phyloP scores from a whole-genome alignment of 2,329 filamentous ascomycete genomes.

The Phoma sp. region DNA sequence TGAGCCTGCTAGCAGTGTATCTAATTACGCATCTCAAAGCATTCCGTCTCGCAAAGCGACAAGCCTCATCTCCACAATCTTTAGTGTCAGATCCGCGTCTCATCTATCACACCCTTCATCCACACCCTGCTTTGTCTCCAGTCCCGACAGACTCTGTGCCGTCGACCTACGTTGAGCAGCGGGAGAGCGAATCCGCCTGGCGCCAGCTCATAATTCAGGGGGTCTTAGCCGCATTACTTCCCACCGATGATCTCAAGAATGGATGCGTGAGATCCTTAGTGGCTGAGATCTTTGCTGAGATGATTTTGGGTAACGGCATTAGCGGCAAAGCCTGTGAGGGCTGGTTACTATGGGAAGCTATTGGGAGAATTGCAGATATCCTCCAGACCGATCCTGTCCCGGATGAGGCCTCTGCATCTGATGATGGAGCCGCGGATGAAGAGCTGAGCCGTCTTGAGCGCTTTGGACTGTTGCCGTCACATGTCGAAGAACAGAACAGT shows the following conservation, averaged over 20 bases:
- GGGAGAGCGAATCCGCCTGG: conserved; percentile 80
- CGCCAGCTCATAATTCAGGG: conserved; percentile 87
- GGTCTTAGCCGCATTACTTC: conserved; percentile 80
- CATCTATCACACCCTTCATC: conserved; percentile 83
- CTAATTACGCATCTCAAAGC: conserved; percentile 58
- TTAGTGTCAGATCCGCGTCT: conserved; percentile 67
- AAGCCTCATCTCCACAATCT: conserved; percentile 63
- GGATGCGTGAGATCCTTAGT: conserved; percentile 82
- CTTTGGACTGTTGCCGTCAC: conserved; percentile 59
- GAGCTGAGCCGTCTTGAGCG: conserved; percentile 58
- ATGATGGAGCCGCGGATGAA: conserved; percentile 32
- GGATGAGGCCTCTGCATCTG: conserved; percentile 36
- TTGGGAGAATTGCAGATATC: conserved; percentile 71
- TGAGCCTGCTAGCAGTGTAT: conserved; percentile 21
- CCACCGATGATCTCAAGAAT: conserved; percentile 91
- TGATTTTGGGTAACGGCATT: conserved; percentile 83
- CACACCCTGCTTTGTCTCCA: conserved; percentile 80
- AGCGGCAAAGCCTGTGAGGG: conserved; percentile 82
- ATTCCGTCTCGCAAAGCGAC: conserved; percentile 70
- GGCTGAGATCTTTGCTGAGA: conserved; percentile 85
- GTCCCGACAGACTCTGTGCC: conserved; percentile 66
- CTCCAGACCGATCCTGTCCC: conserved; percentile 46
- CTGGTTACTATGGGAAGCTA: conserved; percentile 85
- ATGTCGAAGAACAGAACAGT: conserved; percentile 35
- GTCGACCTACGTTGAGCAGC: conserved; percentile 64